Base-by-base conservation (phyloP, 768 basidiomycete genomes). In the Hygrocybe coccinea region DNA sequence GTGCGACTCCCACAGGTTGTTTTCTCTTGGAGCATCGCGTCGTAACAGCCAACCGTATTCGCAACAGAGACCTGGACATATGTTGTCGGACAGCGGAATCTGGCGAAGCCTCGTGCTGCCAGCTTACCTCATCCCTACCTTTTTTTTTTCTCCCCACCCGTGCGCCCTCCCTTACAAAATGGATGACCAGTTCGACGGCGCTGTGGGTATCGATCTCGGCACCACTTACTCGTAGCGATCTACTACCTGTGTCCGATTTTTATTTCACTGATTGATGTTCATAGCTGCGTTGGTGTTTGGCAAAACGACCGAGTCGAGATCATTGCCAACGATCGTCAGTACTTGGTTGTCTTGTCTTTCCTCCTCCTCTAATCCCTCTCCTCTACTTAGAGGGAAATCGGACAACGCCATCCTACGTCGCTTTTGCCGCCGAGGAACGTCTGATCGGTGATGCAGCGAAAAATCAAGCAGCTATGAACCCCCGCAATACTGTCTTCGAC, bases 251-350 rank as follows among this genome's bases (percentile, higher is more conserved):
- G 45, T 11, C 47, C 29, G 10, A 51, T 50, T 22, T 54, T 57
- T 43, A 47, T 43, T 54, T 44, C 24, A 52, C 35, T 55, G 36
- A 55, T 59, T 58, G 60, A 47, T 34, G 45, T 67, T 52, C 57
- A 25, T 70, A 94, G 91, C n/a, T 97, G 95, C 74, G 95, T 97
- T 66, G 95, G 91, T 81, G 95, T 98, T 60, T 98, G 95, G 94
- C 91, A 95, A 81, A 94, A 97, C 68, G 95, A 98, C 79, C 91
- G 95, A 70, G 95, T 97, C 62, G 95, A 97, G 77, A 97, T 97
- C 79, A 97, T 97, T 70, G 89, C 89, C 75, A 92, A 92, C 67
- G 89, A 92, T 74, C 90, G 59, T 60, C 21, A 41, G 59, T 55
- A 17, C 36, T 50, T 22, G 8, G 36, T 15, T 49, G 34, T 19